Evolutionary conservation across 257 asterid species (phyloP).

Genomic region (Cynanchum wilfordii): DNA sequence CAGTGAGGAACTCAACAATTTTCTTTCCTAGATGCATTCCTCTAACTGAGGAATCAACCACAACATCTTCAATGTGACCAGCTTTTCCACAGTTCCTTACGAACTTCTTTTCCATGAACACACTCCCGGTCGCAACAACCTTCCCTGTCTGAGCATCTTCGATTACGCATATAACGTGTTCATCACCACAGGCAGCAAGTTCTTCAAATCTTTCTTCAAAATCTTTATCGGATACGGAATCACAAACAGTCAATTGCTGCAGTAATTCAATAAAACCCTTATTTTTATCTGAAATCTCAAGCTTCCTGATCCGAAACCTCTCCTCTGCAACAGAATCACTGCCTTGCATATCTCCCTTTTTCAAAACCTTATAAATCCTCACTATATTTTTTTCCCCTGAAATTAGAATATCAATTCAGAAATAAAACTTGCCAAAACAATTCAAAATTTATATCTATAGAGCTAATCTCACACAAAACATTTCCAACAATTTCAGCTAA

Average conservation of each 20-base stretch:
- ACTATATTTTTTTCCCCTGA: neutral
- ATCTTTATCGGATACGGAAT: slow-evolving; percentile 45
- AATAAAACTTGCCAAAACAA: neutral
- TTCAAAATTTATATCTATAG: neutral
- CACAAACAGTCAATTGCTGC: slow-evolving; percentile 68
- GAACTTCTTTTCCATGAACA: slow-evolving; percentile 70
- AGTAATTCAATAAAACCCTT: slow-evolving; percentile 65
- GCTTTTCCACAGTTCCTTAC: slow-evolving; percentile 70
- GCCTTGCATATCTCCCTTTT: slow-evolving; percentile 28
- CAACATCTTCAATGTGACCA: slow-evolving; percentile 92
- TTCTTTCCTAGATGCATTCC: slow-evolving; percentile 78
- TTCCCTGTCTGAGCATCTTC: slow-evolving; percentile 47
- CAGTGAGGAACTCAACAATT: slow-evolving; percentile 50
- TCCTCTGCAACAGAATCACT: slow-evolving; percentile 28
- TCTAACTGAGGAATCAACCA: slow-evolving; percentile 62
- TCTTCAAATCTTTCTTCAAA: slow-evolving; percentile 50
- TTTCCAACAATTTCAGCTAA: neutral
- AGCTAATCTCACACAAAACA: neutral
- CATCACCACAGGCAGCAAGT: slow-evolving; percentile 50
- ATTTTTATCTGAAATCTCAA: slow-evolving; percentile 58
- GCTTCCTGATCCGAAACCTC: slow-evolving; percentile 40
- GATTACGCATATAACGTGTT: slow-evolving; percentile 58
- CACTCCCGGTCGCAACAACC: slow-evolving; percentile 73
- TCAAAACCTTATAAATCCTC: neutral
- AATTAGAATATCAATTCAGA: neutral